phyloP scores from a whole-genome alignment of 2,329 filamentous ascomycete genomes.

The Trichoderma arundinaceum region DNA sequence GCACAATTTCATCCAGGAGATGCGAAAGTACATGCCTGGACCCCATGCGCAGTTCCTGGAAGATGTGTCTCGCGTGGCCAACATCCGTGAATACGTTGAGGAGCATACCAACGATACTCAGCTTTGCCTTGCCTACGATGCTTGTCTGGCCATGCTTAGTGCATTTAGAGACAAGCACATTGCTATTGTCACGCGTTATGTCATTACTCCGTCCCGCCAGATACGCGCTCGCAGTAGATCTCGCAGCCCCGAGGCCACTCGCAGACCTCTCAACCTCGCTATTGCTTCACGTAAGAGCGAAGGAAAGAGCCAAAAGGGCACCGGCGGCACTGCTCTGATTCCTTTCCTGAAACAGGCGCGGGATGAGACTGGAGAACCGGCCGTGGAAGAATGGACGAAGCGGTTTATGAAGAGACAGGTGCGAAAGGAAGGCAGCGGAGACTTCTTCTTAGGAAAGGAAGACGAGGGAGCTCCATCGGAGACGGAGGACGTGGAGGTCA shows the following conservation, averaged over 20 bases:
- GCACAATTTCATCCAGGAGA: conserved; percentile 93
- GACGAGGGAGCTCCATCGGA: conserved; percentile 50
- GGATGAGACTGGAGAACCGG: conserved; percentile 93
- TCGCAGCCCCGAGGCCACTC: conserved; percentile 59
- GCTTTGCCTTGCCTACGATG: conserved; percentile 84
- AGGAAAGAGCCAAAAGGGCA: conserved; percentile 75
- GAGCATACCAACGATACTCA: conserved; percentile 63
- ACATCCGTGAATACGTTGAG: conserved; percentile 85
- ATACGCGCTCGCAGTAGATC: conserved; percentile 68
- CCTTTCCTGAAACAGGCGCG: conserved; percentile 95
- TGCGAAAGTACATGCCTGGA: conserved; percentile 97
- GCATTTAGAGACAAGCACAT: conserved; percentile 91
- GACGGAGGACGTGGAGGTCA: conserved; percentile 55
- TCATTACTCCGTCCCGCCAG: conserved; percentile 85
- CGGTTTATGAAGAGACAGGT: conserved; percentile 62
- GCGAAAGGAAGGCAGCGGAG: conserved; percentile 55
- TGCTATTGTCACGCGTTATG: conserved; percentile 93
- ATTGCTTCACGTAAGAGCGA: conserved; percentile 58
- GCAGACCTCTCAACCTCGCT: conserved; percentile 65
- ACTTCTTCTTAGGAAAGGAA: conserved; percentile 64
- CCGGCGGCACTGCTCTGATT: conserved; percentile 90
- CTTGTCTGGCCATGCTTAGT: conserved; percentile 74
- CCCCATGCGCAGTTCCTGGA: conserved; percentile 87
- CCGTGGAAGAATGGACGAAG: conserved; percentile 70
- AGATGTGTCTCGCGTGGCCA: conserved; percentile 78